Evolutionary conservation across 805 yeast genomes (phyloP), one percentile per base, ranked within the genome.

Genomic region (Metschnikowia shivogae): DNA sequence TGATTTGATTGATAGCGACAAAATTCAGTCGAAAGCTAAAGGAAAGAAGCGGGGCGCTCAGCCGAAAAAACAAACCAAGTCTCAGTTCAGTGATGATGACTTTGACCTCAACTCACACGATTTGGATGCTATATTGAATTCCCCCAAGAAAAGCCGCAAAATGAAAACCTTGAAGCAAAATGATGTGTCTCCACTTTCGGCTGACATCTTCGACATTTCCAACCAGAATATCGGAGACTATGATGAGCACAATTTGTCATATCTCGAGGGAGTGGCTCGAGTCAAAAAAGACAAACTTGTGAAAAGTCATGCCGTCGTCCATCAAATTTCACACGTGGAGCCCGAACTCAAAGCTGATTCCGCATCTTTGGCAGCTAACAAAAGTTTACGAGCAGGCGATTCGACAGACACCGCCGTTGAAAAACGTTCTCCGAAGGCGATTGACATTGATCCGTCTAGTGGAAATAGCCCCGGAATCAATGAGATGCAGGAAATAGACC

Each of bases 211-310:
- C 43, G 66, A 65, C 37, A 24, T 56, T 9, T 64, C 69, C 2
- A 54, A 59, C 38, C 68, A 60, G 14, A 61, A 65, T 30, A 42
- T 65, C 4, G 72, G 71, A 14, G 72, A 67, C 33, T 67, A 68
- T 40, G 67, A 60, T 6, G 73, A 65, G 44, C 52, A 54, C 3
- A 61, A 67, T 44, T 28, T 68, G 4, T 56, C 60, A 3, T 59
- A 49, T 36, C 45, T 64, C 27, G 72, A 68, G 30, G 47, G 37
- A 8, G 42, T 44, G 10, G 13, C 47, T 7, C 36, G 26, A 19
- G 29, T 28, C 6, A 37, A 29, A n/a, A 28, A 29, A 17, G 19
- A 14, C 3, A 22, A 39, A 12, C 30, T 36, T n/a, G 9, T 31
- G 13, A 43, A 31, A n/a, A 26, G 34, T 29, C 13, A n/a, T 22